Conservation (phyloP, 2,329 filamentous ascomycete species). For the Furcasterigmium sp. region DNA sequence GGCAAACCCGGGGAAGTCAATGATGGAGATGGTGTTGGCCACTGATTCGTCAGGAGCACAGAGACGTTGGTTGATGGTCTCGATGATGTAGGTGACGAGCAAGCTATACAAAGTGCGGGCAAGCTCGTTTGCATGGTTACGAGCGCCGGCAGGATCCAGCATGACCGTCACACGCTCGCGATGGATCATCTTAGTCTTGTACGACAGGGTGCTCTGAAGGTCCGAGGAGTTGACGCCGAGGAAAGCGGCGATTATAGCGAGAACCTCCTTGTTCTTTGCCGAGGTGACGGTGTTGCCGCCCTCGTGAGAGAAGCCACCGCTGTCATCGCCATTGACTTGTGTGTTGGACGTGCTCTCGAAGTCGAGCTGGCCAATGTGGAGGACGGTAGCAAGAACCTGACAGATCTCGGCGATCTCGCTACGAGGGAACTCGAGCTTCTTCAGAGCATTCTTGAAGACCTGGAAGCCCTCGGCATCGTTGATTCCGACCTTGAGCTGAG, state of each 20-base stretch:
- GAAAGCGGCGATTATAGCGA: conserved; percentile 88
- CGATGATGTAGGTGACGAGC: conserved; percentile 88
- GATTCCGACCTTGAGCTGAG: conserved; percentile 93
- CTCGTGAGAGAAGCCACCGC: conserved; percentile 93
- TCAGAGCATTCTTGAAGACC: conserved; percentile 91
- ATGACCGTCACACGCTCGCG: conserved; percentile 97
- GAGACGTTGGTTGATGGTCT: conserved; percentile 83
- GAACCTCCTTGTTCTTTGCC: conserved; percentile 89
- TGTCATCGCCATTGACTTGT: conserved; percentile 76
- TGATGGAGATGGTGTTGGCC: conserved; percentile 87
- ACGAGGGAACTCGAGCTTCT: conserved; percentile 89
- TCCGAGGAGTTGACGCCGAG: conserved; percentile 77
- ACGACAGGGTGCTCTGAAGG: conserved; percentile 82
- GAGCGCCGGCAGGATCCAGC: conserved; percentile 87
- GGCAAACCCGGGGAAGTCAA: conserved; percentile 94
- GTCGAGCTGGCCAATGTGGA: conserved; percentile 97
- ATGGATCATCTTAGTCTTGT: conserved; percentile 95
- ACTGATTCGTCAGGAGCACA: conserved; percentile 85
- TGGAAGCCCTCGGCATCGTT: conserved; percentile 95
- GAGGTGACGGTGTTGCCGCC: conserved; percentile 80
- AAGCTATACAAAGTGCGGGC: conserved; percentile 91
- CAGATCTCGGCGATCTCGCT: conserved; percentile 96
- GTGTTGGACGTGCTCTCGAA: conserved; percentile 82
- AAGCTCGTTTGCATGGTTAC: conserved; percentile 88
- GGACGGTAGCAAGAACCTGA: conserved; percentile 84